A percentile compares a stretch with the other conserved stretches of the same genome.
Conservation (phyloP, 306 rosid genomes). For the barrel medic (Medicago truncatula) region DNA sequence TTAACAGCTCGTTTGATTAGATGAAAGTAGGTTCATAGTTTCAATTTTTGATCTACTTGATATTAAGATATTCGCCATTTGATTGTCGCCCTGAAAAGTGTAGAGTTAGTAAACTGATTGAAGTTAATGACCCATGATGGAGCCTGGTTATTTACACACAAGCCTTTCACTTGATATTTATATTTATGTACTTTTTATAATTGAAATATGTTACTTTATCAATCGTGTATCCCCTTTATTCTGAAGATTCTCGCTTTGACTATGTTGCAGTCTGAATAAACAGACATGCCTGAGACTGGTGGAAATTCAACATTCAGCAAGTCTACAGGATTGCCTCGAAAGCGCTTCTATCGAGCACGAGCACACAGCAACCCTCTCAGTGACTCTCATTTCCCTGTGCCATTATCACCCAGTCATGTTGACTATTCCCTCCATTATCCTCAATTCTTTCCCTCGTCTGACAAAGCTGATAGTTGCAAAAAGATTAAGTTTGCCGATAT, state of each 20-base stretch:
- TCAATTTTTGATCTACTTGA: not conserved
- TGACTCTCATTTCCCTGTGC: conserved; percentile 94
- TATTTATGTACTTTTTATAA: too few relatives aligned
- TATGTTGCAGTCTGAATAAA: conserved; percentile 48
- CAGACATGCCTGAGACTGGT: conserved; percentile 62
- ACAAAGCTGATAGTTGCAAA: conserved; percentile 48
- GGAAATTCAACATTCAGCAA: conserved; percentile 68
- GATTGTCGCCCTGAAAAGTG: not conserved
- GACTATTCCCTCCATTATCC: conserved; percentile 84
- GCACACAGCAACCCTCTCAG: conserved; percentile 98
- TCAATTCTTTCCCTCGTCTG: conserved; percentile 59
- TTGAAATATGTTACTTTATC: conserved; percentile 10
- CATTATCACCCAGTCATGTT: conserved; percentile 72
- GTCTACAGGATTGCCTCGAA: conserved; percentile 91
- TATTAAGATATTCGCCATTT: not conserved
- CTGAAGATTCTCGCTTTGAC: conserved; percentile 40
- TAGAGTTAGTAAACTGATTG: not conserved
- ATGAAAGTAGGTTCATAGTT: conserved; percentile 6
- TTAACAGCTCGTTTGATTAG: not conserved
- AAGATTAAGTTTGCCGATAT: conserved; percentile 89
- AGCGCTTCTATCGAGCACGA: conserved; percentile 97
- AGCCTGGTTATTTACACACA: not conserved
- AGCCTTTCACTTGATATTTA: conserved; percentile 9
- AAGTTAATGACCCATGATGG: conserved; percentile 1
- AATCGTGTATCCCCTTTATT: conserved; percentile 11